These are phyloP conservation scores for Debaryomyces maramus DNA, from an alignment of 805 yeast genomes.

Conservation along the genomic window DNA sequence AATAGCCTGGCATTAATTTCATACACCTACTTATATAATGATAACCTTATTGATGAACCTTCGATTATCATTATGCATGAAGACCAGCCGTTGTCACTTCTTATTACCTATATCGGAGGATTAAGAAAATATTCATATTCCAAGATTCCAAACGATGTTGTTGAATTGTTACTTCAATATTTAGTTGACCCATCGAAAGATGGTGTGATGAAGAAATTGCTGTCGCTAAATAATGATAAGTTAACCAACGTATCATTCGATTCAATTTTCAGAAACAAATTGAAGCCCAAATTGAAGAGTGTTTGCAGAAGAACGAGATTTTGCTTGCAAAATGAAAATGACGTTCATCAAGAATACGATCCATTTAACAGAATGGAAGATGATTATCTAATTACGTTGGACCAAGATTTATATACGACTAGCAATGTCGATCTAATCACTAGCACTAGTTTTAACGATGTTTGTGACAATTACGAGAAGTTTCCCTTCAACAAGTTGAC, in stretches of 20 bases:
- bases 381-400: conserved; percentile 34
- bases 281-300: conserved; percentile 30
- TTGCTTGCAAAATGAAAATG: conserved; percentile 25
- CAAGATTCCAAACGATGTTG: conserved; percentile 31
- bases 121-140: conserved; percentile 41
- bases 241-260: conserved; percentile 32
- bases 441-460: conserved; percentile 13
- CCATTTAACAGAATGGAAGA: conserved; percentile 20
- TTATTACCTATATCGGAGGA: conserved; percentile 41
- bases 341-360: conserved; percentile 14
- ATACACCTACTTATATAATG: conserved; percentile 23
- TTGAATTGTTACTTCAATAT: conserved; percentile 22
- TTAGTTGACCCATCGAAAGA: conserved; percentile 16
- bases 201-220: background rate
- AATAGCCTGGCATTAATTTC: conserved; percentile 16
- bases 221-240: background rate
- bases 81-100: conserved; percentile 25
- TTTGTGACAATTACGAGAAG: conserved; percentile 17
- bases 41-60: conserved; percentile 22
- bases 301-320: conserved; percentile 31
- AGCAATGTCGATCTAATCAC: conserved; percentile 13
- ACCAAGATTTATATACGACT: conserved; percentile 35
- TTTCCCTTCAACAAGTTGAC: conserved; percentile 37
- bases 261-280: conserved; percentile 24
- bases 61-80: conserved; percentile 31